phyloP scores from a whole-genome alignment of 805 yeast genomes.

The Wickerhamomyces kurtzmanii region DNA sequence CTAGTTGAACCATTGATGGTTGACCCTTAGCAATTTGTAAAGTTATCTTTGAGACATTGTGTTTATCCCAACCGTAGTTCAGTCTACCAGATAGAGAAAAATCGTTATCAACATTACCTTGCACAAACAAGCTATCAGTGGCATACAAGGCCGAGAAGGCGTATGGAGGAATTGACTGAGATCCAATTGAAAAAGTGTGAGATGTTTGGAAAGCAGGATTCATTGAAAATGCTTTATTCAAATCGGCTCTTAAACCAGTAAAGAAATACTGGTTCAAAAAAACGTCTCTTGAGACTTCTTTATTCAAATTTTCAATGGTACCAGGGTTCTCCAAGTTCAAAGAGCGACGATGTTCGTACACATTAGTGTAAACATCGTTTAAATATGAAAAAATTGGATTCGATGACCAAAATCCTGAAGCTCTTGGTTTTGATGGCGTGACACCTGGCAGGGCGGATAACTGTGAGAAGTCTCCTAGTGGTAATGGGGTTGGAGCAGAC shows the following conservation, averaged over 20 bases:
- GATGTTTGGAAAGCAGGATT: constrained; percentile 96
- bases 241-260: constrained; percentile 94
- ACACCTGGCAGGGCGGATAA: constrained; percentile 52
- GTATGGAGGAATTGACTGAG: constrained; percentile 78
- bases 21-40: constrained; percentile 83
- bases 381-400: constrained; percentile 77
- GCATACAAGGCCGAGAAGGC: constrained; percentile 88
- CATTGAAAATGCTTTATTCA: constrained; percentile 83
- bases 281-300: constrained; percentile 91
- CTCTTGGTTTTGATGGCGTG: constrained; percentile 41
- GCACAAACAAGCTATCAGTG: constrained; percentile 73
- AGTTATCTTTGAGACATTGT: constrained; percentile 72
- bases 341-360: constrained; percentile 70
- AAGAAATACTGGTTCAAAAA: constrained; percentile 83
- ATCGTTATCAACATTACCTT: constrained; percentile 89
- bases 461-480: constrained; percentile 53
- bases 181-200: constrained; percentile 86
- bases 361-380: constrained; percentile 63
- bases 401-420: constrained; percentile 62
- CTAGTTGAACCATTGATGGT: constrained; percentile 90
- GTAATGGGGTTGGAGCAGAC: constrained; percentile 30
- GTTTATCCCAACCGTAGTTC: constrained; percentile 83
- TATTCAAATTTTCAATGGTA: constrained; percentile 83
- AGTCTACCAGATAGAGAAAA: constrained; percentile 78
- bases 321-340: constrained; percentile 88